A percentile compares a stretch with the other conserved stretches of the same genome.
phyloP scores from a whole-genome alignment of 2,329 filamentous ascomycete species.

The Colletotrichum spinosum region DNA sequence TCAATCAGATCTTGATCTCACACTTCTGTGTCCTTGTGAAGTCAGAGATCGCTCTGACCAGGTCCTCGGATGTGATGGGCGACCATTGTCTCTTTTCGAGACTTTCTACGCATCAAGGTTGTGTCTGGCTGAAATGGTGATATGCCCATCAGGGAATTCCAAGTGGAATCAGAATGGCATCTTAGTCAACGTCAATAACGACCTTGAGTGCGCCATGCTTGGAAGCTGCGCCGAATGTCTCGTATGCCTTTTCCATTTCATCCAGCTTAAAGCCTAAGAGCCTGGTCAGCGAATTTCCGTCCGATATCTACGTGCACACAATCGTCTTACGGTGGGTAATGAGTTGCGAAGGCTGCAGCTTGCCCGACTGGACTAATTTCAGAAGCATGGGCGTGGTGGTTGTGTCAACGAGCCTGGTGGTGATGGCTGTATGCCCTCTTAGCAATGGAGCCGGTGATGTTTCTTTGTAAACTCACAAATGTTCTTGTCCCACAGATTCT shows the following conservation, averaged over 20 bases:
- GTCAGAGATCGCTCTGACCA: no score
- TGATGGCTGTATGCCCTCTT: slow-evolving; percentile 50
- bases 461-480: slow-evolving; percentile 52
- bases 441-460: background rate
- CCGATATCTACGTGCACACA: fast-evolving
- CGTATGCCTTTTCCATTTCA: slow-evolving; percentile 57
- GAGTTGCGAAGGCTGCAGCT: slow-evolving; percentile 53
- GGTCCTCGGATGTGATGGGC: no score
- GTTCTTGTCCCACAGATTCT: slow-evolving; percentile 66
- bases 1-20: no score
- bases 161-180: no score
- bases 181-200: slow-evolving; percentile 47
- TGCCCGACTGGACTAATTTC: slow-evolving; percentile 55
- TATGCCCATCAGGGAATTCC: no score
- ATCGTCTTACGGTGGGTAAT: slow-evolving; percentile 56
- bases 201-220: slow-evolving; percentile 58
- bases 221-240: slow-evolving; percentile 55
- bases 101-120: no score
- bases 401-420: slow-evolving; percentile 60
- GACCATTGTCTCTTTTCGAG: no score
- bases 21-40: no score
- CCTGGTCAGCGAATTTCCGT: background rate
- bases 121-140: no score
- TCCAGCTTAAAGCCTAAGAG: slow-evolving; percentile 52
- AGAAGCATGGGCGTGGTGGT: slow-evolving; percentile 61